These are phyloP conservation scores for Myrmaecium sp. DNA, from an alignment of 2,329 filamentous ascomycete species.

Conservation along the genomic window DNA sequence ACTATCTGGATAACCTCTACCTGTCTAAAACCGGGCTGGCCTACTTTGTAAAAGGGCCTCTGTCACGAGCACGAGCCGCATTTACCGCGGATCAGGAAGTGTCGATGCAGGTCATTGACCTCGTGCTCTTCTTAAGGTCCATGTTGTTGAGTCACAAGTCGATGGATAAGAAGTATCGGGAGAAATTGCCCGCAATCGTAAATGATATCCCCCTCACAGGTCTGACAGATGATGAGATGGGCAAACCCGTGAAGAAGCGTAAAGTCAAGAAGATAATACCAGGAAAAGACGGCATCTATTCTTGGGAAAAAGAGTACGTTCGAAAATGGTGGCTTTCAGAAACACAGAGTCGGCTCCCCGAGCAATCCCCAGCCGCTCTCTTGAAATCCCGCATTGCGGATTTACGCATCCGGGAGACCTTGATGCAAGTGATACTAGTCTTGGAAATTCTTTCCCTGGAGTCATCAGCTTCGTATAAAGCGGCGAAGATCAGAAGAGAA, in stretches of 20 bases:
- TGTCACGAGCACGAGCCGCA: slow-evolving; percentile 56
- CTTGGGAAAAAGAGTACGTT: slow-evolving; percentile 46
- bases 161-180: slow-evolving; percentile 67
- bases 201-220: slow-evolving; percentile 34
- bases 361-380: slow-evolving; percentile 28
- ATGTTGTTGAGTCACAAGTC: slow-evolving; percentile 49
- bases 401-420: slow-evolving; percentile 58
- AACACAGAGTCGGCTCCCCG: slow-evolving; percentile 25
- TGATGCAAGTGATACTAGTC: slow-evolving; percentile 64
- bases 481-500: slow-evolving; percentile 13
- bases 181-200: slow-evolving; percentile 48
- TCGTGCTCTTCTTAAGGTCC: slow-evolving; percentile 51
- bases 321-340: slow-evolving; percentile 54
- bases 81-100: slow-evolving; percentile 48
- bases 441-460: slow-evolving; percentile 62
- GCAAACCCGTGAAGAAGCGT: slow-evolving; percentile 25
- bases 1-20: slow-evolving; percentile 30
- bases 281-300: slow-evolving; percentile 52
- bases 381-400: slow-evolving; percentile 46
- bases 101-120: slow-evolving; percentile 42
- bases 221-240: slow-evolving; percentile 25
- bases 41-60: slow-evolving; percentile 69
- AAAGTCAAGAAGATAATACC: slow-evolving; percentile 49
- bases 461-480: slow-evolving; percentile 20
- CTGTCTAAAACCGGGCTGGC: slow-evolving; percentile 52